Evolutionary conservation across 169 alveolate species (phyloP).

Genomic region (Eimeria necatrix): DNA sequence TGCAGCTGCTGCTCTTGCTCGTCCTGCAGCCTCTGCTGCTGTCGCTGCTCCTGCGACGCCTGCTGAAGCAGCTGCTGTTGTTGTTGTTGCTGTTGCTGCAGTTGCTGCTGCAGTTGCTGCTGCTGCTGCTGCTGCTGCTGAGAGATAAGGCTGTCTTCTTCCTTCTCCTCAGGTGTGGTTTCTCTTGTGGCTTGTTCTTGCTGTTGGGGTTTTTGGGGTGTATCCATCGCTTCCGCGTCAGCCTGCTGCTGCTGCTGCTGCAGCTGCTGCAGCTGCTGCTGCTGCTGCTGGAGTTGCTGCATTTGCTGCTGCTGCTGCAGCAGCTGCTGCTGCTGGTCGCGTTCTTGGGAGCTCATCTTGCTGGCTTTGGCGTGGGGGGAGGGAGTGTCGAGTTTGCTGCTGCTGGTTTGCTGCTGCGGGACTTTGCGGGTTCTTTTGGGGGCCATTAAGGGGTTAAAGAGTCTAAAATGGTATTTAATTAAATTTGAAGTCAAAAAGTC

Average conservation of each 20-base stretch:
- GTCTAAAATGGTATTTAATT: too few relatives aligned
- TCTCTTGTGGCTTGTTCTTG: constrained; percentile 45
- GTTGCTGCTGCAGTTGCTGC: constrained; percentile 33
- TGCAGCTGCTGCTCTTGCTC: background rate
- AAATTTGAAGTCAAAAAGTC: background rate
- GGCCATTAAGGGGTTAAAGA: too few relatives aligned
- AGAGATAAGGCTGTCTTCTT: background rate
- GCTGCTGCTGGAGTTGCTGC: background rate
- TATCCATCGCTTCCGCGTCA: background rate
- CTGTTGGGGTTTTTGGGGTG: background rate
- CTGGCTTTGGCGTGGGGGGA: background rate
- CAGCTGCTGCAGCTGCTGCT: background rate
- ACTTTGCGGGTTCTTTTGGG: too few relatives aligned
- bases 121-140: constrained; percentile 13
- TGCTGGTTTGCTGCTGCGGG: too few relatives aligned
- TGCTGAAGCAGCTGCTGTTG: background rate
- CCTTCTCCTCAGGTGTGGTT: background rate
- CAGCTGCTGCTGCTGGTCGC: background rate
- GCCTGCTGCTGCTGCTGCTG: background rate
- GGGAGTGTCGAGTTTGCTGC: too few relatives aligned
- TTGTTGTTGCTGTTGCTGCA: constrained; percentile 8
- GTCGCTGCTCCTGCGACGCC: background rate
- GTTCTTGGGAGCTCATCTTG: background rate
- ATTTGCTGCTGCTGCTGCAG: background rate
- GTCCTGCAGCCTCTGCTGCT: background rate